A percentile compares a stretch with the other conserved stretches of the same genome.
phyloP scores from a whole-genome alignment of 2,329 filamentous ascomycete genomes.

The Leptographium galeiforme region DNA sequence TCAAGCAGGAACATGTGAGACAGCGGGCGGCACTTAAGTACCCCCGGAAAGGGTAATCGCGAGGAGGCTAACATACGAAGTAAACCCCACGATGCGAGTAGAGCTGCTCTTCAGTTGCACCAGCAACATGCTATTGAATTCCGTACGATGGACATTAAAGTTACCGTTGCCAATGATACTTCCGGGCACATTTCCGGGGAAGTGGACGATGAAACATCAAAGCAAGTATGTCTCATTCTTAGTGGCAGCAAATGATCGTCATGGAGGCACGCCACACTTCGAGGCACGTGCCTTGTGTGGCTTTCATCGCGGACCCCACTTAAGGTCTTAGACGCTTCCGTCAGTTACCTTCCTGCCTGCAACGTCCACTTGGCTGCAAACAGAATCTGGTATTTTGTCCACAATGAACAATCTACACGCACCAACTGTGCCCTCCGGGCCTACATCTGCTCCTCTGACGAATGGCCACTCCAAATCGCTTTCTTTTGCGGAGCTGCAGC shows the following conservation, averaged over 20 bases:
- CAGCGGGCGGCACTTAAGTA: not conserved
- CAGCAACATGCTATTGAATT: not conserved
- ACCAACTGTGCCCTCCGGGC: conserved; percentile 57
- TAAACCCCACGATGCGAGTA: not conserved
- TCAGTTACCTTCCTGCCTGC: not conserved
- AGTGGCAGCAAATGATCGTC: not conserved
- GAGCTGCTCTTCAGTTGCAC: not conserved
- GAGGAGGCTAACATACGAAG: not conserved
- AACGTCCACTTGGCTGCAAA: not conserved
- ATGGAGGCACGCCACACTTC: not conserved
- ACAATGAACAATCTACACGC: conserved; percentile 45
- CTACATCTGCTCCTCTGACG: conserved; percentile 45
- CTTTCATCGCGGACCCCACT: conserved; percentile 1
- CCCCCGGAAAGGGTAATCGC: not conserved
- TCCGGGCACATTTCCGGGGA: not conserved
- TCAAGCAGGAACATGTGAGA: not conserved
- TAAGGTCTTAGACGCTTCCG: not conserved
- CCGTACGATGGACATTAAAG: not conserved
- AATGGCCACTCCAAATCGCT: conserved; percentile 52
- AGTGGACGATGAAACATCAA: not conserved
- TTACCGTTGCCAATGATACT: not conserved
- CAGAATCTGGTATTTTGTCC: conserved; percentile 19
- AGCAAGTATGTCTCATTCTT: not conserved
- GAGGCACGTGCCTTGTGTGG: not conserved
- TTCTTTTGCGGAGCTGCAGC: conserved; percentile 67